Evolutionary conservation across 305 asterid species (phyloP), one percentile per base, ranked within the genome.

Genomic region (Fraxinus dipetala): DNA sequence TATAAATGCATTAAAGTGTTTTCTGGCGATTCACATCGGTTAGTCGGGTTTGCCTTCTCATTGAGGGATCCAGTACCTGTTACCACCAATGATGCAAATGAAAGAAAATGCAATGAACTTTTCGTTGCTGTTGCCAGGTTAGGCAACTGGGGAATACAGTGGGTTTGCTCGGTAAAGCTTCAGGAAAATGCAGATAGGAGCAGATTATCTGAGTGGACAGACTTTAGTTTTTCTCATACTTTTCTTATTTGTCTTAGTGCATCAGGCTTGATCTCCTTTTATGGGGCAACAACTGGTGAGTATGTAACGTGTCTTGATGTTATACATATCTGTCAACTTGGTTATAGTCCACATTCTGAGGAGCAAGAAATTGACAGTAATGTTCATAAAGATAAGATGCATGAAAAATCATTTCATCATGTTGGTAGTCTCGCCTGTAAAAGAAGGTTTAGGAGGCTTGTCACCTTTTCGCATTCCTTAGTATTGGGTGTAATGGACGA

Each of bases 401-500:
- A 72, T 76, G 85, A 80, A 70, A 82, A 79, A 78, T 84, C 69
- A 28, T 78, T 8, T 81, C 80, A 76, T 85, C 86, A 83, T 63
- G 35, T 80, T 79, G 86, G 84, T 59, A 83, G 76, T 82, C 82
- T 81, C 83, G 51, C 86, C 31, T 80, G 82, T 82, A 89, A 89
- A 84, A 89, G 90, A 85, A 91, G 87, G 91, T 92, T 94, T 87
- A 90, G 80, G 85, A 87, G 92, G 87, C 91, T 96, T 86, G 81
- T 87, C 56, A 88, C 84, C 54, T 84, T 86, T 87, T 91, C 98
- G 77, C 82, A 92, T 84, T 91, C 94, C 85, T 86, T 91, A 70
- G 82, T 89, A 86, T 86, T 93, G 78, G 97, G 96, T 61, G 95
- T 89, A 88, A 90, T 93, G 82, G 99, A 94, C 87, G 94, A 91